phyloP scores from a whole-genome alignment of 129 eudicot genomes.

The Saussurea involucrata region DNA sequence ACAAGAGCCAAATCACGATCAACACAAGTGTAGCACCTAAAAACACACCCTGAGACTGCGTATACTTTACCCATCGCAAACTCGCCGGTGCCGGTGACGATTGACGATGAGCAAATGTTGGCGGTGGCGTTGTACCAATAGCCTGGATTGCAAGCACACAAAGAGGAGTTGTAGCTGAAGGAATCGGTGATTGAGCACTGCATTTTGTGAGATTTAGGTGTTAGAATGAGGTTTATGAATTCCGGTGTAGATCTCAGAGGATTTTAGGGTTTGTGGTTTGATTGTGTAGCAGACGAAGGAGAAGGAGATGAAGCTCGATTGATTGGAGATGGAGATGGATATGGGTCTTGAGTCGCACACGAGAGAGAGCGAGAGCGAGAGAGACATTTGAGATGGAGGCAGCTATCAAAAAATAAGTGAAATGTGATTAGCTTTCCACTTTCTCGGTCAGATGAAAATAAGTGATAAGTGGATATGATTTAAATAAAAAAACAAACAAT shows the following conservation, averaged over 20 bases:
- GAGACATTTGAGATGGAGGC: no score
- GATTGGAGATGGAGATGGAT: no score
- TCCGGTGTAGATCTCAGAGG: background rate
- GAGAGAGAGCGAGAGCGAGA: no score
- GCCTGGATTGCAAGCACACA: constrained; percentile 78
- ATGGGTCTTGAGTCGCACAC: no score
- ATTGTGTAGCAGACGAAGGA: background rate
- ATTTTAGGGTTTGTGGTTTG: background rate
- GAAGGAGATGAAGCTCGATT: no score
- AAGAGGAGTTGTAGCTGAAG: constrained; percentile 51
- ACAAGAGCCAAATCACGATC: constrained; percentile 56
- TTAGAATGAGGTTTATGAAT: background rate
- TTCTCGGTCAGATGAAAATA: no score
- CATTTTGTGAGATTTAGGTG: constrained; percentile 2
- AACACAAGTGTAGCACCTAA: constrained; percentile 62
- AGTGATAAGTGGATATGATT: no score
- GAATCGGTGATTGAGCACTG: constrained; percentile 30
- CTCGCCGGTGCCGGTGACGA: constrained; percentile 15
- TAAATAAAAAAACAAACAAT: no score
- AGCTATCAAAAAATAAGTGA: no score
- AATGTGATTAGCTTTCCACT: no score
- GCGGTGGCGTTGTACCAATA: constrained; percentile 47
- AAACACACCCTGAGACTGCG: constrained; percentile 74
- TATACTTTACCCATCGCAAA: constrained; percentile 37
- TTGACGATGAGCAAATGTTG: constrained; percentile 37